A percentile compares a stretch with the other conserved stretches of the same genome.
These are phyloP conservation scores for Colletotrichum godetiae DNA, from an alignment of 2,329 filamentous ascomycete species.

Conservation along the genomic window DNA sequence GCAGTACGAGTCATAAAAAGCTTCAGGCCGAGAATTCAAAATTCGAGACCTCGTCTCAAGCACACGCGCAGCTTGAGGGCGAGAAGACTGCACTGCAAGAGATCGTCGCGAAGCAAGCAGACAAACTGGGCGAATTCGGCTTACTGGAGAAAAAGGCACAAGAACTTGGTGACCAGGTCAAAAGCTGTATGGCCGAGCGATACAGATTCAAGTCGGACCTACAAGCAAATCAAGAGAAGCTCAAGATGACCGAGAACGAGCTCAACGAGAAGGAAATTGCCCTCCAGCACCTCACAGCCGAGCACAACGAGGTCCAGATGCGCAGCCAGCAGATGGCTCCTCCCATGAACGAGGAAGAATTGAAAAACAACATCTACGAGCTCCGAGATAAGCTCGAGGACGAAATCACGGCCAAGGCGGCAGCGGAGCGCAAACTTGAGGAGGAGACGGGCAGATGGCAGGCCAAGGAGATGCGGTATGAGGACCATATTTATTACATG, in stretches of 20 bases:
- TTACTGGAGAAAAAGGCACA: not conserved
- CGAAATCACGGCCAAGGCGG: not conserved
- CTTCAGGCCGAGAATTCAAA: not conserved
- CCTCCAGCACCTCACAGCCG: not conserved
- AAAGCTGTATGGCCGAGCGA: not conserved
- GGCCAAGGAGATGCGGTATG: not conserved
- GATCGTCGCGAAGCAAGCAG: not conserved
- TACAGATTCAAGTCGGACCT: not conserved
- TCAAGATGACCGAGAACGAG: not conserved
- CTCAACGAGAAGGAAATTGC: not conserved
- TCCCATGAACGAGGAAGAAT: not conserved
- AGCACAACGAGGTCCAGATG: not conserved
- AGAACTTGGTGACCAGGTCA: not conserved
- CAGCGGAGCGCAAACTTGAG: not conserved
- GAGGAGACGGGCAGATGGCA: not conserved
- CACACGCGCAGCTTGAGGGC: not conserved
- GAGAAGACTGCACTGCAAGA: constrained; percentile 3
- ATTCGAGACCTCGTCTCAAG: not conserved
- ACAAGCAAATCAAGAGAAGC: not conserved
- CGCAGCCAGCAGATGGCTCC: not conserved
- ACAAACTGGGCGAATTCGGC: not conserved
- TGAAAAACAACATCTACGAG: not conserved
- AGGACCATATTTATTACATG: not conserved
- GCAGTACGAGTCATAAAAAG: not conserved
- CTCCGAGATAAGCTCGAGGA: not conserved